A percentile compares a stretch with the other conserved stretches of the same genome.
These are phyloP conservation scores for Xanthoconium purpureum DNA, from an alignment of 768 basidiomycete genomes.

Conservation along the genomic window DNA sequence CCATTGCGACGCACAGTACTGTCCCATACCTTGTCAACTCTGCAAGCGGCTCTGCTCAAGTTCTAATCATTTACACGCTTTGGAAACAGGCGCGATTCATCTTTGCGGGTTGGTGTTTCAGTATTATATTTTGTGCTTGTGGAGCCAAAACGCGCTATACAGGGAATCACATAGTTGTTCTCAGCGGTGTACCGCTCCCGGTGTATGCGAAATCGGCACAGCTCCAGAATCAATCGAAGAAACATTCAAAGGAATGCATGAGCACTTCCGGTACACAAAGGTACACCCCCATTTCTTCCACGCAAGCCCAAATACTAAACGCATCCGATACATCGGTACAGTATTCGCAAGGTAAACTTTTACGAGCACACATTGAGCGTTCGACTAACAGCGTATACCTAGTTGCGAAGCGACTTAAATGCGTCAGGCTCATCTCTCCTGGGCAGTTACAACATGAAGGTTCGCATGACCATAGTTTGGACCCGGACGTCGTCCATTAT, in stretches of 20 bases:
- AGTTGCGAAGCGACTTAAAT: constrained; percentile 38
- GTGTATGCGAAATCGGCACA: constrained; percentile 58
- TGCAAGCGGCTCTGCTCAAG: constrained; percentile 44
- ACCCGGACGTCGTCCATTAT: constrained; percentile 45
- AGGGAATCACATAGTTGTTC: constrained; percentile 37
- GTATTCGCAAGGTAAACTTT: constrained; percentile 50
- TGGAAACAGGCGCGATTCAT: constrained; percentile 41
- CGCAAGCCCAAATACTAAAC: background rate
- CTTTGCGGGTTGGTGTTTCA: constrained; percentile 36
- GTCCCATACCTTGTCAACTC: too few relatives aligned
- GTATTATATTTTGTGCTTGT: background rate
- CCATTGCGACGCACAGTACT: too few relatives aligned
- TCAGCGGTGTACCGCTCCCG: constrained; percentile 38
- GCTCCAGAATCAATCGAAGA: constrained; percentile 46
- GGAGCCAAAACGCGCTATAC: constrained; percentile 7
- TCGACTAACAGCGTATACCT: background rate
- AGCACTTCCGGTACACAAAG: too few relatives aligned
- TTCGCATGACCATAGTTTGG: constrained; percentile 46
- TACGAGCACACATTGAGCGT: background rate
- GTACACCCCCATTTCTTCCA: too few relatives aligned
- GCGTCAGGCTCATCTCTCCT: constrained; percentile 40
- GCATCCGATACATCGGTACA: constrained; percentile 16
- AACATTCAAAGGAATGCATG: too few relatives aligned
- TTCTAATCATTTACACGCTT: constrained; percentile 50
- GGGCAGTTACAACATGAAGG: constrained; percentile 44